These are phyloP conservation scores for Penstemon barbatus DNA, from an alignment of 257 asterid species.

Conservation along the genomic window DNA sequence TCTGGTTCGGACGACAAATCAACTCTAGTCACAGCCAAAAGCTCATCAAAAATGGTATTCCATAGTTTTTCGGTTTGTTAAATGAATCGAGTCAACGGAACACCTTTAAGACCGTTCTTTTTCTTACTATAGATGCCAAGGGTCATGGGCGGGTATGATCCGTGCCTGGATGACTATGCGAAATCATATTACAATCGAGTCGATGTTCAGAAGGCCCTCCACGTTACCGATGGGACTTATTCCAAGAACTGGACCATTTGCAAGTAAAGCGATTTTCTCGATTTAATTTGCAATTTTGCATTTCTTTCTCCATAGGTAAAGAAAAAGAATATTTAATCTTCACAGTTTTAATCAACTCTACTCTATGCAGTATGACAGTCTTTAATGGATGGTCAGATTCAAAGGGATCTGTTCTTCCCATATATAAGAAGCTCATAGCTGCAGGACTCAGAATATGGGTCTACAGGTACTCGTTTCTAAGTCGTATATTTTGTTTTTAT, in stretches of 20 bases:
- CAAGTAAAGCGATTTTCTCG: conserved; percentile 53
- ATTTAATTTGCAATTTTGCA: background rate
- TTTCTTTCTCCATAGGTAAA: background rate
- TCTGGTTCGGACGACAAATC: conserved; percentile 32
- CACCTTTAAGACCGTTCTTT: background rate
- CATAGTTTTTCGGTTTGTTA: background rate
- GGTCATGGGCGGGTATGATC: conserved; percentile 79
- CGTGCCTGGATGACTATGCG: conserved; percentile 83
- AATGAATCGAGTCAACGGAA: background rate
- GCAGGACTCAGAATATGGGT: conserved; percentile 81
- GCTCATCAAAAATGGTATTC: conserved; percentile 56
- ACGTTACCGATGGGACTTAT: conserved; percentile 54
- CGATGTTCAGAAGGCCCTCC: conserved; percentile 86
- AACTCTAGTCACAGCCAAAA: conserved; percentile 36
- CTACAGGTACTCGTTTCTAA: conserved; percentile 53
- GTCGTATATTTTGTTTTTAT: background rate
- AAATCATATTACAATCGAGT: conserved; percentile 61
- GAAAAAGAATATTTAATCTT: background rate
- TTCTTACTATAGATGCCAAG: conserved; percentile 58
- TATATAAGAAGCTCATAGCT: conserved; percentile 76
- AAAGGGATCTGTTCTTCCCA: conserved; percentile 70
- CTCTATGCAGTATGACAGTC: conserved; percentile 62
- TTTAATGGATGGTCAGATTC: conserved; percentile 54
- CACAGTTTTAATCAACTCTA: background rate
- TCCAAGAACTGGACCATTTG: conserved; percentile 76